Evolutionary conservation across 768 basidiomycete species (phyloP).

Genomic region (Amanita jacksonii): DNA sequence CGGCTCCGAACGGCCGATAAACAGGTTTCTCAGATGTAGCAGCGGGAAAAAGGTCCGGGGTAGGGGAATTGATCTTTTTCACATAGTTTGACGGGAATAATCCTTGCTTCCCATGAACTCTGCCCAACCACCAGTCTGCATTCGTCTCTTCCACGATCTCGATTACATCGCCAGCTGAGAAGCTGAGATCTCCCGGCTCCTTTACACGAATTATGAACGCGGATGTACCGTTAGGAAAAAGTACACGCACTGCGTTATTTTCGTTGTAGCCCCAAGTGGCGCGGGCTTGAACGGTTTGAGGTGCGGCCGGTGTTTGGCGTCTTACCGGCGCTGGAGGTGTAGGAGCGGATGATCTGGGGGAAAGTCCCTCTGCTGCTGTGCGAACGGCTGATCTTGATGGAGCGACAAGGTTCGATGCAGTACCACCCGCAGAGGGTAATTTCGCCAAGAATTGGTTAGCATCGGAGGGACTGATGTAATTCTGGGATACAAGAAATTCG

Average conservation of each 20-base stretch:
- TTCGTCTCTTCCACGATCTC: conserved; percentile 76
- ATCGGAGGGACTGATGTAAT: conserved; percentile 41
- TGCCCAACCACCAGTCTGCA: conserved; percentile 83
- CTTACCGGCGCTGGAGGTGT: conserved; percentile 11
- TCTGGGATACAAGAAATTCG: conserved; percentile 46
- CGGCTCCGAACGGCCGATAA: conserved; percentile 38
- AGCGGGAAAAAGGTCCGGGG: conserved; percentile 14
- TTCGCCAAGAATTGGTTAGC: conserved; percentile 39
- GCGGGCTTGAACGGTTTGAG: conserved; percentile 29
- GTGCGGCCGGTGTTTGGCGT: conserved; percentile 12
- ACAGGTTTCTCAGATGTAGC: conserved; percentile 19
- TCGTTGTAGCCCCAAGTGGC: conserved; percentile 66
- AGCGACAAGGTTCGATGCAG: neutral
- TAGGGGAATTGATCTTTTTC: conserved; percentile 36
- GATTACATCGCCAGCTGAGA: conserved; percentile 66
- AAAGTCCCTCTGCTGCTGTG: conserved; percentile 5
- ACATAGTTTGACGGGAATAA: conserved; percentile 76
- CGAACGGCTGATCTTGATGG: neutral
- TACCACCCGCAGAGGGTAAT: conserved; percentile 26
- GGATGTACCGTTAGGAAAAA: too few species aligned
- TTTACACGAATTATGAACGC: too few species aligned
- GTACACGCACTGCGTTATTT: conserved; percentile 33
- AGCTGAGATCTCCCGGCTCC: conserved; percentile 76
- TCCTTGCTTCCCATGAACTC: conserved; percentile 50
- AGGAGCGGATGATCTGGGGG: conserved; percentile 7